Base-by-base conservation (phyloP, 352 stramenopile genomes). In the Pythium rishiriense region DNA sequence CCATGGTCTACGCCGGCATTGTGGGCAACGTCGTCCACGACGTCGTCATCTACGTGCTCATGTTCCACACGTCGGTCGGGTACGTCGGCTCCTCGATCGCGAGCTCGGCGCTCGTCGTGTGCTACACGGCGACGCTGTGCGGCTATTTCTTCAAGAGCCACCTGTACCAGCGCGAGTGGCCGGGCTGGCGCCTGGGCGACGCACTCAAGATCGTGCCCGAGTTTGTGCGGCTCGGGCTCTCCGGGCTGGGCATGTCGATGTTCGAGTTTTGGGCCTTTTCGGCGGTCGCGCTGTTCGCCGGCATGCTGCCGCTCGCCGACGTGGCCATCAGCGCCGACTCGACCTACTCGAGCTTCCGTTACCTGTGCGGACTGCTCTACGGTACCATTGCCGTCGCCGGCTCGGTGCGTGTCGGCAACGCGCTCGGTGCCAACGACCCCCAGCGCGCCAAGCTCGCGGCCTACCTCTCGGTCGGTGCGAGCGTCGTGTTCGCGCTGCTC, bases 211-310 rank as follows among this genome's bases (percentile, higher is more conserved):
- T 91, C 26, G 73, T 94, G 19, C 73, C 80, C 17, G 79, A 93
- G 58, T 96, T 96, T 54, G 51, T 96, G 1, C 73, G 75, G 15
- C 77, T 97, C 22, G 89, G 87, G 12, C 60, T 94, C 31, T 90
- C 87, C 0, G 89, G 89, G 0, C 77, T 95, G 66, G 69, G 87
- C 37, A 93, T 96, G 81, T 78, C 94, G 31, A 82, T 94, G 64
- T 96, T 91, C 61, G 87, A 96, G 69, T 93, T 87, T 54, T 93
- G 81, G 79, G 85, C 84, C 21, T 97, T 92, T 49, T 86, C 90
- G 11, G 71, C 72, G 0, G 75, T 94, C 42, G 76, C 83, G n/a
- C 68, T 97, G 1, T 69, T 86, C 15, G 87, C 87, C 2, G 85
- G 87, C 15, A 76, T 91, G 56, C 69, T 96, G n/a, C 85, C 85